Evolutionary conservation across 495 filamentous ascomycete species (phyloP), one percentile per base, ranked within the genome.

Genomic region (Neurospora terricola): DNA sequence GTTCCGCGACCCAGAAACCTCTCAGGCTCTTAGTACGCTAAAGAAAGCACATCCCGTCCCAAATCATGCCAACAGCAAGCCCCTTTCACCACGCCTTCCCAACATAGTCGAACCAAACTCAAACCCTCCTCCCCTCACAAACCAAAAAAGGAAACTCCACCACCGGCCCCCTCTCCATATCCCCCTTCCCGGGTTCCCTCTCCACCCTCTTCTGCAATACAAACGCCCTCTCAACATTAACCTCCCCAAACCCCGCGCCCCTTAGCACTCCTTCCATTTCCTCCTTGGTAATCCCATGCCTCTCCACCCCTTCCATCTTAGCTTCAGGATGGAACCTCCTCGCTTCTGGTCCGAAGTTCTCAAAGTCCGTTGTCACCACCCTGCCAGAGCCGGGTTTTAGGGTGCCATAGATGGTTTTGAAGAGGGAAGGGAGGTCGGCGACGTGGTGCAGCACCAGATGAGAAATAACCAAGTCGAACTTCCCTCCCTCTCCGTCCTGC

Each of bases 361-460:
- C 86, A 77, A 86, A 89, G 68, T 89, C 87, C n/a, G 87, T 88
- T 72, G 88, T 73, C 69, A 84, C 82, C 0, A 87, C 81, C 69
- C 75, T 72, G 0, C 39, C 87, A 79, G n/a, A 10, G n/a, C 84
- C 84, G 0, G 82, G 79, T 48, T 77, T 81, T 14, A 89, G 74
- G 39, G 81, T 84, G 11, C 80, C 84, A 34, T 82, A 69, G 71
- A 88, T 80, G 9, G 80, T 83, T 3, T 23, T 30, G 4, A 89
- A 75, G 12, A 88, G 76, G 1, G 72, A 66, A 7, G 74, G 34
- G 7, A 88, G 75, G 59, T 82, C 81, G 1, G 85, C 82, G 30
- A 89, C 83, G 75, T 89, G 87, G 72, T 89, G 87, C 34, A 89
- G 81, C 9, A 87, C 84, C 5, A 89, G 79, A 72, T 89, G 86